phyloP scores from a whole-genome alignment of 805 yeast species.

The Candida cerambycidarum region DNA sequence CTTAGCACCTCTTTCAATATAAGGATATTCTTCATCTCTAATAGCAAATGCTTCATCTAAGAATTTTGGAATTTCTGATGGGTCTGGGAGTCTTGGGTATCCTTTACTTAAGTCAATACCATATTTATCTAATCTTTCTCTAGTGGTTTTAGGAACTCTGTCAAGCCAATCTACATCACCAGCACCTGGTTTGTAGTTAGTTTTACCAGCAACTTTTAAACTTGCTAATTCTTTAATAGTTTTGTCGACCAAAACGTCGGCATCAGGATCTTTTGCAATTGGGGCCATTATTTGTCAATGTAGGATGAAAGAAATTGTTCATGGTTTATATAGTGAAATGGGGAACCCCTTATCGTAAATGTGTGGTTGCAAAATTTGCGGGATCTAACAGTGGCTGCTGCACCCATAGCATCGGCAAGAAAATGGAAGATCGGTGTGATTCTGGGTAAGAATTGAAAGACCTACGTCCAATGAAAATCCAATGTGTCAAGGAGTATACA shows the following conservation, averaged over 20 bases:
- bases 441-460: too few species aligned
- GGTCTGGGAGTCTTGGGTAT: slow-evolving; percentile 24
- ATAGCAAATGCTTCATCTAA: slow-evolving; percentile 27
- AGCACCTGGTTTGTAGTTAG: background rate
- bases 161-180: slow-evolving; percentile 16
- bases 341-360: background rate
- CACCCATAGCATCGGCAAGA: too few species aligned
- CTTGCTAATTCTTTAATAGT: slow-evolving; percentile 12
- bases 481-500: too few species aligned
- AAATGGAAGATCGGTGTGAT: too few species aligned
- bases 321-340: background rate
- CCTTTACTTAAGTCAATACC: slow-evolving; percentile 27
- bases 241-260: slow-evolving; percentile 7
- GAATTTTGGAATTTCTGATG: slow-evolving; percentile 24
- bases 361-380: slow-evolving; percentile 4
- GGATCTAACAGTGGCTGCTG: slow-evolving; percentile 1
- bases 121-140: slow-evolving; percentile 24
- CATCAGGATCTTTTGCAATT: slow-evolving; percentile 5
- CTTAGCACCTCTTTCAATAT: slow-evolving; percentile 26
- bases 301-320: background rate
- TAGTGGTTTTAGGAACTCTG: slow-evolving; percentile 22
- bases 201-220: slow-evolving; percentile 10
- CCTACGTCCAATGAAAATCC: too few species aligned
- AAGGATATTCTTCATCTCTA: slow-evolving; percentile 23
- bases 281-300: slow-evolving; percentile 12